These are phyloP conservation scores for Penicillium thymicola DNA, from an alignment of 2,329 filamentous ascomycete species.

Conservation along the genomic window DNA sequence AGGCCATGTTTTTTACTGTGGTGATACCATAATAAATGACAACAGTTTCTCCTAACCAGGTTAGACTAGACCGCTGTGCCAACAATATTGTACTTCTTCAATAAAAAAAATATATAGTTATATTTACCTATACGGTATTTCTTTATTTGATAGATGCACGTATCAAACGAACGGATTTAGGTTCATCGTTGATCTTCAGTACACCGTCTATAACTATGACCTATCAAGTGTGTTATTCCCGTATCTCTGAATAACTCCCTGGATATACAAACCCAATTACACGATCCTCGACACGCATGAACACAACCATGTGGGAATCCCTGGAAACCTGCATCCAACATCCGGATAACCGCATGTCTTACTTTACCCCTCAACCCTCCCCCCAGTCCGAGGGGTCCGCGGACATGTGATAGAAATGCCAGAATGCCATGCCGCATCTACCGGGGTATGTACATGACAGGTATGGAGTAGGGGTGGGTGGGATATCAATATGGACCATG, in stretches of 20 bases:
- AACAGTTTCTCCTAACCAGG: too few species aligned
- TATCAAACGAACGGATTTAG: background rate
- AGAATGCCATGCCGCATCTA: background rate
- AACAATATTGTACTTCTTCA: too few species aligned
- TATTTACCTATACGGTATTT: too few species aligned
- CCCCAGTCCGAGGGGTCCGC: background rate
- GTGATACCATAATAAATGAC: too few species aligned
- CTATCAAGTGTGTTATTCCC: background rate
- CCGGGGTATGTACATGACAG: background rate
- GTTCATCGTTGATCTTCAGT: background rate
- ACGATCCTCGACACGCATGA: background rate
- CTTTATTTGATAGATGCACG: background rate
- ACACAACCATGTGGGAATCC: slow-evolving; percentile 5
- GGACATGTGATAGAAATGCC: background rate
- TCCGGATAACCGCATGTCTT: slow-evolving; percentile 1
- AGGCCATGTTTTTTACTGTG: too few species aligned
- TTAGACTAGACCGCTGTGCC: too few species aligned
- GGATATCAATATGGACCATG: background rate
- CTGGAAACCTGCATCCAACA: slow-evolving; percentile 2
- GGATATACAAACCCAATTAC: background rate
- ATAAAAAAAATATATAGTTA: too few species aligned
- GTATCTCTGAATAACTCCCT: background rate
- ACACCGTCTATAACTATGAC: too few species aligned
- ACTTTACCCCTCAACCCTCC: background rate
- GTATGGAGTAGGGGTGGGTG: background rate